These are phyloP conservation scores for Calycina herbarum DNA, from an alignment of 2,329 filamentous ascomycete species.

Conservation along the genomic window DNA sequence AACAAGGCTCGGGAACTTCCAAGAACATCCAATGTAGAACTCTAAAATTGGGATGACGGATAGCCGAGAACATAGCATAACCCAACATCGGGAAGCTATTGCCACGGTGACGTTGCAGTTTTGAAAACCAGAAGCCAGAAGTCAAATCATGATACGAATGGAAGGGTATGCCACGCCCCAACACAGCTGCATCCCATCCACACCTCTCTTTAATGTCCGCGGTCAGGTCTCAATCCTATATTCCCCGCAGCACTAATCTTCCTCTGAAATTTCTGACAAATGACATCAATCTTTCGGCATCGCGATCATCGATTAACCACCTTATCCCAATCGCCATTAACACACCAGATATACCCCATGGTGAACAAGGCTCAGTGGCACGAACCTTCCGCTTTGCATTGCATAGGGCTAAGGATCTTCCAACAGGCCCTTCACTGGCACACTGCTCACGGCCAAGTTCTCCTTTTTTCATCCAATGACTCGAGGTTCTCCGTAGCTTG, in stretches of 20 bases:
- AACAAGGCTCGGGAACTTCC: too few species aligned
- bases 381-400: constrained; percentile 25
- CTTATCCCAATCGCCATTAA: constrained; percentile 35
- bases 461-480: constrained; percentile 19
- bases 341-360: constrained; percentile 24
- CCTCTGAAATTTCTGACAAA: not conserved
- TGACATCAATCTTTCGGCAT: not conserved
- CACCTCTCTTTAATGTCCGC: not conserved
- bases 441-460: constrained; percentile 10
- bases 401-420: not conserved
- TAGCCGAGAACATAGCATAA: too few species aligned
- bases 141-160: not conserved
- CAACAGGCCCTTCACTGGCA: not conserved
- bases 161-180: not conserved
- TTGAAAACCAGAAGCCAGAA: not conserved
- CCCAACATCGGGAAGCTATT: too few species aligned
- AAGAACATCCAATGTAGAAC: too few species aligned
- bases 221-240: not conserved
- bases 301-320: constrained; percentile 20
- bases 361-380: constrained; percentile 35
- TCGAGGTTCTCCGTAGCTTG: not conserved
- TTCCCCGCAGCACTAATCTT: not conserved
- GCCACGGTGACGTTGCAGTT: not conserved
- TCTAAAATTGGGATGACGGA: too few species aligned
- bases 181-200: not conserved